Conservation (phyloP, 192 early-diverging fungal genomes). For the Lunasporangiospora selenospora region DNA sequence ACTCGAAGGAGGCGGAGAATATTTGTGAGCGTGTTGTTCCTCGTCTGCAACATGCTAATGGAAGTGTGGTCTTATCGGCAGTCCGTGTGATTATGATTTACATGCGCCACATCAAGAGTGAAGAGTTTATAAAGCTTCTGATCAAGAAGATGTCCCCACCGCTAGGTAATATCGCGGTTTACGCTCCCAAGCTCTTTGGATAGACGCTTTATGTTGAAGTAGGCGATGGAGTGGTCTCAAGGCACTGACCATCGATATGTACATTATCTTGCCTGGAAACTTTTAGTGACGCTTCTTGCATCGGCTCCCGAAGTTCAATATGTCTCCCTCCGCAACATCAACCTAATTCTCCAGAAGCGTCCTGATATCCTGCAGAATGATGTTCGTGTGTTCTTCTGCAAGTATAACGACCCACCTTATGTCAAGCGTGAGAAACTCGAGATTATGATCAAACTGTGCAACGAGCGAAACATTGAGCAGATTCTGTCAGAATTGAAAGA, state of each 20-base stretch:
- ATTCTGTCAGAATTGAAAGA: constrained; percentile 94
- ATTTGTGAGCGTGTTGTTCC: constrained; percentile 93
- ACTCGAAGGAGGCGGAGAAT: constrained; percentile 83
- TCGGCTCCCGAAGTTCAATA: constrained; percentile 96
- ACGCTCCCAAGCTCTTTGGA: too few relatives aligned
- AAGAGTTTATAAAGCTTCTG: constrained; percentile 76
- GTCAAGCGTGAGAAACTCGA: constrained; percentile 97
- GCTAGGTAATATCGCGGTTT: too few relatives aligned
- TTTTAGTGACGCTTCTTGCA: constrained; percentile 80
- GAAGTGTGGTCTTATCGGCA: constrained; percentile 92
- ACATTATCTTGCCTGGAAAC: constrained; percentile 1
- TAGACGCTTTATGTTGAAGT: neutral
- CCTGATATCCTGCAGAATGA: constrained; percentile 89
- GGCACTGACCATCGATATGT: neutral
- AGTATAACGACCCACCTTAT: constrained; percentile 98
- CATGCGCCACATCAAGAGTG: constrained; percentile 67
- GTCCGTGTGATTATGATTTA: constrained; percentile 86
- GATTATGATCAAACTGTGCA: constrained; percentile 89
- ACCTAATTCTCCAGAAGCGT: constrained; percentile 90
- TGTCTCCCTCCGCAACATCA: constrained; percentile 96
- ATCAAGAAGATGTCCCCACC: constrained; percentile 95
- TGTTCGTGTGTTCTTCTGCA: constrained; percentile 97
- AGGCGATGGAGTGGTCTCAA: neutral
- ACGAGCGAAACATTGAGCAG: constrained; percentile 88
- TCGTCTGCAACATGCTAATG: constrained; percentile 95